Evolutionary conservation across 352 stramenopile species (phyloP).

Genomic region (Phytophthora melonis): DNA sequence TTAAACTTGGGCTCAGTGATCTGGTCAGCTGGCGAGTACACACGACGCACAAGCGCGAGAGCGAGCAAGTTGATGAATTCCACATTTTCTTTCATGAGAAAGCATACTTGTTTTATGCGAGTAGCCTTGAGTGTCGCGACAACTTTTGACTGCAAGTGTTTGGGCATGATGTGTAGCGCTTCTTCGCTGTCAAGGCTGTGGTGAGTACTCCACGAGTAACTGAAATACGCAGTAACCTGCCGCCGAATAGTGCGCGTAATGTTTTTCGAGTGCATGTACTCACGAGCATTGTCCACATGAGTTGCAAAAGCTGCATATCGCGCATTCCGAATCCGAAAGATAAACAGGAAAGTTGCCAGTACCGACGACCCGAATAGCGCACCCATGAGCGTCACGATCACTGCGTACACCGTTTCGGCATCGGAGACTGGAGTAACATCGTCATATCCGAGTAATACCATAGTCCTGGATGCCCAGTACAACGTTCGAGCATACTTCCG

Average conservation of each 20-base stretch:
- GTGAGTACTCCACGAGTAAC: slow-evolving; percentile 71
- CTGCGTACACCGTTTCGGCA: slow-evolving; percentile 64
- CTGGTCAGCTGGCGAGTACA: slow-evolving; percentile 69
- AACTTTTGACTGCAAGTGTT: slow-evolving; percentile 70
- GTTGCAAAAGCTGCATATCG: slow-evolving; percentile 61
- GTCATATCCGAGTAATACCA: slow-evolving; percentile 74
- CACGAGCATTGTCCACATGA: slow-evolving; percentile 75
- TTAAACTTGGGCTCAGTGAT: slow-evolving; percentile 84
- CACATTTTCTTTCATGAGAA: slow-evolving; percentile 77
- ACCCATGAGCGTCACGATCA: slow-evolving; percentile 56
- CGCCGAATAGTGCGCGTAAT: slow-evolving; percentile 56
- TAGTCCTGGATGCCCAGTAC: slow-evolving; percentile 70
- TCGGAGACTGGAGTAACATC: slow-evolving; percentile 72
- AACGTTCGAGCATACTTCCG: slow-evolving; percentile 71
- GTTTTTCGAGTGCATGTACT: slow-evolving; percentile 81
- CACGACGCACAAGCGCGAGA: slow-evolving; percentile 57
- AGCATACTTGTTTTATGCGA: slow-evolving; percentile 75
- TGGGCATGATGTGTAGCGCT: slow-evolving; percentile 62
- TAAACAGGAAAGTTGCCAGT: slow-evolving; percentile 78
- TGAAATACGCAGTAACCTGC: slow-evolving; percentile 74
- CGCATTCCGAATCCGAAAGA: slow-evolving; percentile 73
- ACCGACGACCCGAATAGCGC: slow-evolving; percentile 67
- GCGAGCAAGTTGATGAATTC: slow-evolving; percentile 80
- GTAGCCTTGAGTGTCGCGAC: slow-evolving; percentile 73
- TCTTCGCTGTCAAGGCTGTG: slow-evolving; percentile 75